These are phyloP conservation scores for Corylus avellana DNA, from an alignment of 306 rosid species.

Conservation along the genomic window DNA sequence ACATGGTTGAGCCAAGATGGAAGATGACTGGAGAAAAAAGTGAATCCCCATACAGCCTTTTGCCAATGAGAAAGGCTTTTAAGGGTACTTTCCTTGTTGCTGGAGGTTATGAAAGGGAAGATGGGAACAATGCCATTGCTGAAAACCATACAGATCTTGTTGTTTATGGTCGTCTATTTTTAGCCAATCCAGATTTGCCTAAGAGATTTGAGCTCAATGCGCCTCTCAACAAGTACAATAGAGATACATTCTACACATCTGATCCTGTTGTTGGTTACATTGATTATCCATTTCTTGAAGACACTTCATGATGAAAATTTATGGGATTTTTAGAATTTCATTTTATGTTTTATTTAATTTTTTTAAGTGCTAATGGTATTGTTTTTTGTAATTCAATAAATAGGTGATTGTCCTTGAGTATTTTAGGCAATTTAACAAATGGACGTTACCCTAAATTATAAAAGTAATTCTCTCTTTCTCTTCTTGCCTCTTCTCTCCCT, in stretches of 20 bases:
- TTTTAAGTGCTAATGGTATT: no score
- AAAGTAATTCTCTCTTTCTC: no score
- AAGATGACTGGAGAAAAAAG: not conserved
- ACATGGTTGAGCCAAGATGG: slow-evolving; percentile 43
- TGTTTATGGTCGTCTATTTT: slow-evolving; percentile 34
- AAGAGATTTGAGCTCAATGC: slow-evolving; percentile 41
- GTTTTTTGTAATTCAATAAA: no score
- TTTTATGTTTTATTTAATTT: no score
- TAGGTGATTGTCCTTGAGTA: no score
- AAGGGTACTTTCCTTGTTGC: slow-evolving; percentile 33
- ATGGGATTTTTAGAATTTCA: no score
- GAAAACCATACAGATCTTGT: slow-evolving; percentile 28
- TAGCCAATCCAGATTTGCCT: slow-evolving; percentile 44
- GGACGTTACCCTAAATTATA: no score
- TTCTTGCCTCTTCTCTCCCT: no score
- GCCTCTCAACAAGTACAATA: slow-evolving; percentile 30
- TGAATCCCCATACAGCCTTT: slow-evolving; percentile 10
- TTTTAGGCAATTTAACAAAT: no score
- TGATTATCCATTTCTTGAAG: slow-evolving; percentile 39
- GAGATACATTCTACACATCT: slow-evolving; percentile 25
- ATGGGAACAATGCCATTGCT: slow-evolving; percentile 25
- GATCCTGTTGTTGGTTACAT: slow-evolving; percentile 41
- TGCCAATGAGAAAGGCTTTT: slow-evolving; percentile 38
- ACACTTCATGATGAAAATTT: not conserved
- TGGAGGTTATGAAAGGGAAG: slow-evolving; percentile 31